Conservation (phyloP, 768 basidiomycete species). For the Chiua virens region DNA sequence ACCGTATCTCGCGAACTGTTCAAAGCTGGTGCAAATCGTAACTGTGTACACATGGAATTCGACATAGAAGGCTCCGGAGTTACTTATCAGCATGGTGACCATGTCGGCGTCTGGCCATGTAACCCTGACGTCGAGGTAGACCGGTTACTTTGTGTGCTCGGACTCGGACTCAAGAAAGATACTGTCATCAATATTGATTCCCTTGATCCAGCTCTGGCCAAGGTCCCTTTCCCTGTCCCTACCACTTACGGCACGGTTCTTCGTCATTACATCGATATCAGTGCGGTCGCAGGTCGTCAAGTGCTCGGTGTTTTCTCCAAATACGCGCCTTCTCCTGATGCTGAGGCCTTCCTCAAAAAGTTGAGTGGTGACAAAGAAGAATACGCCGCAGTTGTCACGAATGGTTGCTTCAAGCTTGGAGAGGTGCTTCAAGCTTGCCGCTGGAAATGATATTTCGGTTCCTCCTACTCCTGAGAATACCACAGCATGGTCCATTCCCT, state of each 20-base stretch:
- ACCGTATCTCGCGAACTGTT: conserved; percentile 81
- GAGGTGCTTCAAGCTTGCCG: conserved; percentile 91
- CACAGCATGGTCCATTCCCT: conserved; percentile 88
- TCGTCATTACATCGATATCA: conserved; percentile 96
- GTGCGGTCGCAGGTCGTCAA: conserved; percentile 92
- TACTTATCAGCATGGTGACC: conserved; percentile 98
- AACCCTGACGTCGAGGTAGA: conserved; percentile 93
- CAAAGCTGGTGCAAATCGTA: conserved; percentile 66
- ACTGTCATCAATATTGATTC: conserved; percentile 89
- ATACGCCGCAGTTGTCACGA: conserved; percentile 72
- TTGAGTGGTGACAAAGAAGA: conserved; percentile 87
- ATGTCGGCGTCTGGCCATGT: conserved; percentile 95
- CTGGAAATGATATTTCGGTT: conserved; percentile 68
- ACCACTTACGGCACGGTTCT: conserved; percentile 93
- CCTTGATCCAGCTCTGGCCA: conserved; percentile 96
- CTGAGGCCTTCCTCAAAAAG: conserved; percentile 68
- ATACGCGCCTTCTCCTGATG: conserved; percentile 81
- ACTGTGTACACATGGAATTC: conserved; percentile 94
- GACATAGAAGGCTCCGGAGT: conserved; percentile 93
- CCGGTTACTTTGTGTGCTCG: conserved; percentile 83
- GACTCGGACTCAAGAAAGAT: conserved; percentile 78
- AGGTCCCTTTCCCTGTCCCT: conserved; percentile 98
- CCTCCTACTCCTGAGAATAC: conserved; percentile 70
- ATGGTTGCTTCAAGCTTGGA: conserved; percentile 87
- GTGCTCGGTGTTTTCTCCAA: conserved; percentile 84